Evolutionary conservation across 768 basidiomycete species (phyloP).

Genomic region (Collybia sp.): DNA sequence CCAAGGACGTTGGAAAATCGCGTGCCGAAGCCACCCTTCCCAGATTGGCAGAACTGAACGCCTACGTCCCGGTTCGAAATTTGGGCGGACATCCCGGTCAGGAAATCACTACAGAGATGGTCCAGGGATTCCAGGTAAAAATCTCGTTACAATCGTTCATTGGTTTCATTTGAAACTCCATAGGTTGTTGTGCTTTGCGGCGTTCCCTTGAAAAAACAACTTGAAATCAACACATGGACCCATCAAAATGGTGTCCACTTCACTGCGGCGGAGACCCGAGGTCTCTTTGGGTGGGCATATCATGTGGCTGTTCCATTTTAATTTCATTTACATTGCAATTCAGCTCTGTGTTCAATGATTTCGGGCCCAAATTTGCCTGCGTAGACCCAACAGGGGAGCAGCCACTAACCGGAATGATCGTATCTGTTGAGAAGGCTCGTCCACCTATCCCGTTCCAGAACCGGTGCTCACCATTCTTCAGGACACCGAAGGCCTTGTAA

Average conservation of each 20-base stretch:
- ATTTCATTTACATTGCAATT: conserved; percentile 2
- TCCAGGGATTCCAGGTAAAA: conserved; percentile 85
- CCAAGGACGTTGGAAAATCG: conserved; percentile 82
- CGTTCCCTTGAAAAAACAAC: conserved; percentile 69
- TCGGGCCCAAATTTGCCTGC: conserved; percentile 90
- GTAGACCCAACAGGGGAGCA: conserved; percentile 99
- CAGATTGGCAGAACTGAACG: conserved; percentile 91
- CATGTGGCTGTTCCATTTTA: not conserved
- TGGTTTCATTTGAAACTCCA: conserved; percentile 3
- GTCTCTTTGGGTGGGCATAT: conserved; percentile 80
- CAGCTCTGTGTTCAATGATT: conserved; percentile 95
- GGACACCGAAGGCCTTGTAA: conserved; percentile 89
- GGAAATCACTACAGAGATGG: conserved; percentile 72
- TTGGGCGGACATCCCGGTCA: conserved; percentile 77
- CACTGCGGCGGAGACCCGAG: conserved; percentile 86
- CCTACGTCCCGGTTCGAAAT: conserved; percentile 90
- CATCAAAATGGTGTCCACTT: conserved; percentile 87
- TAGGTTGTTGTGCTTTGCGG: conserved; percentile 91
- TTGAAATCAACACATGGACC: conserved; percentile 96
- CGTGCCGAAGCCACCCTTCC: conserved; percentile 82
- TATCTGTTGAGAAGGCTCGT: conserved; percentile 80
- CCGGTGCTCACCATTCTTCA: conserved; percentile 19
- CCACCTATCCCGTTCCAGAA: not conserved
- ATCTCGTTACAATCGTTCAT: conserved; percentile 2
- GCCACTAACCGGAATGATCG: conserved; percentile 91